Evolutionary conservation across 768 basidiomycete species (phyloP).

Genomic region (Mycena vitilis): DNA sequence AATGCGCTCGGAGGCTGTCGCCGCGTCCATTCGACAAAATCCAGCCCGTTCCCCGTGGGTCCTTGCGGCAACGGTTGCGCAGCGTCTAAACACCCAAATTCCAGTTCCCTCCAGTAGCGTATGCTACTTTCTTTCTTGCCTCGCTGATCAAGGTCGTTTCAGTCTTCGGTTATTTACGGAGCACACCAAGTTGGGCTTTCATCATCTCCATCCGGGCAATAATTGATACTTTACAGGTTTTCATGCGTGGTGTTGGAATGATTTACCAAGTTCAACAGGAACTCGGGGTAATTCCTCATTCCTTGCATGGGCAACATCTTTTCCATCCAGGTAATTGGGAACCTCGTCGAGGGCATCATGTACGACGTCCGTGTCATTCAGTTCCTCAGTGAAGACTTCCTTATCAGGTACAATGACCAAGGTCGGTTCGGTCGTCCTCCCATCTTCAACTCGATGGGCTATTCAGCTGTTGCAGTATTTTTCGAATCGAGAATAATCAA

Average conservation of each 20-base stretch:
- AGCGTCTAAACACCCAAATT: conserved; percentile 15
- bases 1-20: background rate
- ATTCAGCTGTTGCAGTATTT: conserved; percentile 2
- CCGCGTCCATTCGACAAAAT: background rate
- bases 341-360: conserved; percentile 35
- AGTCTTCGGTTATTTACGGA: conserved; percentile 38
- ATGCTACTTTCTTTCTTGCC: background rate
- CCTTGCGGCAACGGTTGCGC: conserved; percentile 25
- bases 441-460: too few relatives aligned
- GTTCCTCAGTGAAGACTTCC: conserved; percentile 23
- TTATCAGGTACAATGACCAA: conserved; percentile 32
- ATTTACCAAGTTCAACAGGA: conserved; percentile 19
- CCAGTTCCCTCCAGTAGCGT: conserved; percentile 25
- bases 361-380: conserved; percentile 37
- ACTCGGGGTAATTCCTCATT: conserved; percentile 19
- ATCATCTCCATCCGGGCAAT: background rate
- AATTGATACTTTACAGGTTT: conserved; percentile 11
- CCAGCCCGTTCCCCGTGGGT: conserved; percentile 37
- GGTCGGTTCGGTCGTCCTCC: conserved; percentile 1
- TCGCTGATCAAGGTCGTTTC: too few relatives aligned
- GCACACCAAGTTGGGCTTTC: conserved; percentile 32
- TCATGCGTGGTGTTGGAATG: conserved; percentile 23
- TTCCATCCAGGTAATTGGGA: conserved; percentile 21
- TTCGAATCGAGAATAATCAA: conserved; percentile 11
- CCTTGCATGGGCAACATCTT: background rate